Conservation (phyloP, 768 basidiomycete species). For the Suillus spraguei region DNA sequence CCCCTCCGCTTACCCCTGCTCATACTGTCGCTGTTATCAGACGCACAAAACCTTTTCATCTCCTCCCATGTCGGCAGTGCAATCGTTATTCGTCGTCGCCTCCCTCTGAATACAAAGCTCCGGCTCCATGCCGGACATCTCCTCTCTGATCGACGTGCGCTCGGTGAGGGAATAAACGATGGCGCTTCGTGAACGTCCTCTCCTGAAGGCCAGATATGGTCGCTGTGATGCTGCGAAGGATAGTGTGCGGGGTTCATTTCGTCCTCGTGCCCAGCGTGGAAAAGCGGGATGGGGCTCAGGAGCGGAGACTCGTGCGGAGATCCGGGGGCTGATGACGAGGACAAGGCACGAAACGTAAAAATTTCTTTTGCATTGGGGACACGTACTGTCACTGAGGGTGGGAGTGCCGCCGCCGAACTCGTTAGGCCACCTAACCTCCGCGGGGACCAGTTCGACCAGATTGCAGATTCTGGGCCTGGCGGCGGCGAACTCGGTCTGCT, state of each 20-base stretch:
- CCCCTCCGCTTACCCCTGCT: constrained; percentile 24
- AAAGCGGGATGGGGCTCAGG: constrained; percentile 38
- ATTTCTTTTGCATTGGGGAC: constrained; percentile 36
- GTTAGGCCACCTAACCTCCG: constrained; percentile 35
- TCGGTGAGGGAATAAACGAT: constrained; percentile 37
- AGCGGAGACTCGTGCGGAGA: constrained; percentile 45
- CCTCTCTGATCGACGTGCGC: constrained; percentile 27
- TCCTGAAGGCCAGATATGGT: constrained; percentile 36
- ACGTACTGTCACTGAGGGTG: constrained; percentile 37
- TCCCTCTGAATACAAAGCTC: constrained; percentile 57
- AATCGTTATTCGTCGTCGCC: constrained; percentile 56
- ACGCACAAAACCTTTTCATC: constrained; percentile 17
- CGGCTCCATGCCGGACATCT: constrained; percentile 36
- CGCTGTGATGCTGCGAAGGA: constrained; percentile 39
- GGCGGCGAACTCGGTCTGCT: constrained; percentile 26
- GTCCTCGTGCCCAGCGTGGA: constrained; percentile 47
- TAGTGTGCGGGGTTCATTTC: constrained; percentile 54
- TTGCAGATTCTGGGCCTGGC: constrained; percentile 38
- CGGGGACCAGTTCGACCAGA: constrained; percentile 46
- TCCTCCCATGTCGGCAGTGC: constrained; percentile 40
- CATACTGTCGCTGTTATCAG: constrained; percentile 13
- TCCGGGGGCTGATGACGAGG: constrained; percentile 25
- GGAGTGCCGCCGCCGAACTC: constrained; percentile 43
- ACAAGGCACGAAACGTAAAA: constrained; percentile 43
- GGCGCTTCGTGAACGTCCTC: constrained; percentile 5